These are phyloP conservation scores for Mucor plumbeus DNA, from an alignment of 371 early-diverging fungal genomes.

Conservation along the genomic window DNA sequence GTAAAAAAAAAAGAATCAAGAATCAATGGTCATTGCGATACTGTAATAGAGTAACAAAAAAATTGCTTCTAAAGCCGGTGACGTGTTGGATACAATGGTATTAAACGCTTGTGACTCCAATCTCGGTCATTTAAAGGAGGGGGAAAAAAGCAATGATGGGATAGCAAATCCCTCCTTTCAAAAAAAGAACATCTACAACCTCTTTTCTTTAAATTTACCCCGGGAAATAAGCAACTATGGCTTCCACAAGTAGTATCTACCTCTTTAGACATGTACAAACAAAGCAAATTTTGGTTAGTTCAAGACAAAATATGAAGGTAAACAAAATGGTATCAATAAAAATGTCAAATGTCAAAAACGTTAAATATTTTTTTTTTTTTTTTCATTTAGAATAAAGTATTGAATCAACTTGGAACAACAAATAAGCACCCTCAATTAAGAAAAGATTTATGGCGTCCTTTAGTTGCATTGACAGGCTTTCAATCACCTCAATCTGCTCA, in stretches of 20 bases:
- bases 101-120: background rate
- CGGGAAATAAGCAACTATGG: conserved; percentile 1
- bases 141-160: background rate
- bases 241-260: conserved; percentile 43
- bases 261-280: conserved; percentile 68
- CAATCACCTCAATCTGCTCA: conserved; percentile 54
- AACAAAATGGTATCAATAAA: background rate
- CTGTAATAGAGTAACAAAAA: background rate
- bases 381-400: conserved; percentile 45
- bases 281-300: conserved; percentile 62
- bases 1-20: background rate
- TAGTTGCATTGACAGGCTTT: conserved; percentile 63
- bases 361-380: no score
- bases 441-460: conserved; percentile 66
- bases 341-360: conserved; percentile 4
- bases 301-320: conserved; percentile 50
- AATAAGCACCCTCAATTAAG: conserved; percentile 54
- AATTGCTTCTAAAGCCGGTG: conserved; percentile 10
- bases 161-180: background rate
- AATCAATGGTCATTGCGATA: background rate
- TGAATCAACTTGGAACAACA: conserved; percentile 39
- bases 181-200: background rate
- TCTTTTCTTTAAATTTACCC: conserved; percentile 15
- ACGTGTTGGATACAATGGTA: conserved; percentile 2
- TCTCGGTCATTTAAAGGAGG: conserved; percentile 1